Base-by-base conservation (phyloP, 2,329 filamentous ascomycete species). In the Blastomyces parvus region DNA sequence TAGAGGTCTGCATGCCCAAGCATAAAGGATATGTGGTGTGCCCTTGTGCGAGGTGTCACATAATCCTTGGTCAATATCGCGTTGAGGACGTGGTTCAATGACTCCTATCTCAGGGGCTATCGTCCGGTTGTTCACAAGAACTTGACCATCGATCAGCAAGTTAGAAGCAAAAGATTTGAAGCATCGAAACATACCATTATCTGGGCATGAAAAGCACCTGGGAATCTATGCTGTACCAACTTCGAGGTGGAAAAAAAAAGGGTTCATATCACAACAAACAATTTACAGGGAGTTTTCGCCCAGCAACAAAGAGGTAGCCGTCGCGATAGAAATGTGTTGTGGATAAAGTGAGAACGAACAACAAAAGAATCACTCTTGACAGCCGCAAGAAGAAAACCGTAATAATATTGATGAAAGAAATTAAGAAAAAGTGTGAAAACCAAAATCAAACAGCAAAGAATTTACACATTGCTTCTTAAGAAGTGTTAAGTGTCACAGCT, bases 181-280 rank as follows among this genome's bases (percentile, higher is more conserved):
- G 9, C 9, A 5, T 19, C 3, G n/a, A 22, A 38, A 36, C 30
- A 56, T 22, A 55, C 52, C 27, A 53, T 36, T n/a, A 36, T 36
- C 7, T n/a, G 30, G 6, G 8, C 7, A n/a, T 36, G 30, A 55
- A 55, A 22, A 9, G 36, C n/a, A 25, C 11, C 5, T 27, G 9
- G 2, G 14, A 27, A 27, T 8, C 53, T 22, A 38, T 38, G 1
- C 8, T 36, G 33, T 36, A 56, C 30, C 3, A 9, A 30, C 7
- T 36, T 46, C 5, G 22, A 48, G 42, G 9, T 48, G 42, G 19
- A 8, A 25, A 25, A 25, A 33, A 3, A 44, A 13, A 27, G 2
- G 33, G 22, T 22, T 46, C 22, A 58, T 40, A 58, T 50, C 25
- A 59, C 48, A 59, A 59, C 27, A 59, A 59, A 59, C 9, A 33